phyloP scores from a whole-genome alignment of 2,329 filamentous ascomycete genomes.

The Beauveria sp. region DNA sequence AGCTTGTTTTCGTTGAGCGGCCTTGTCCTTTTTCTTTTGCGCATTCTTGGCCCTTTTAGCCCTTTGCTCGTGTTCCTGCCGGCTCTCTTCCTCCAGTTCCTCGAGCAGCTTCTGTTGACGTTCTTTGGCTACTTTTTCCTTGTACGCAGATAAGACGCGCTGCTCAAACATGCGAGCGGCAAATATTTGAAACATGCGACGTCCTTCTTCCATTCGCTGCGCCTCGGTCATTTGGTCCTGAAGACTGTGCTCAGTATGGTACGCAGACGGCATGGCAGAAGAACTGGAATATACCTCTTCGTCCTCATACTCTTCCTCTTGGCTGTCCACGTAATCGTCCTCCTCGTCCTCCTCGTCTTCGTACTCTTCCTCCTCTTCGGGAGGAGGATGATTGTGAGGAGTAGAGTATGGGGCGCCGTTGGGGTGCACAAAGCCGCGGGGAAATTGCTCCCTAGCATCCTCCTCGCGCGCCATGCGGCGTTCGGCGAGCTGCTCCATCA shows the following conservation, averaged over 20 bases:
- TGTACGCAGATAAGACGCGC: conserved; percentile 90
- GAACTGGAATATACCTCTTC: conserved; percentile 60
- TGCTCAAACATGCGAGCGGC: conserved; percentile 99
- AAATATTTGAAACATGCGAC: conserved; percentile 99
- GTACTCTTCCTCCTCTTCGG: conserved; percentile 69
- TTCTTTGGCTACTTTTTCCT: conserved; percentile 91
- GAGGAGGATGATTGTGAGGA: conserved; percentile 65
- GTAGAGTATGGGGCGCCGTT: conserved; percentile 49
- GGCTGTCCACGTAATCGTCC: conserved; percentile 49
- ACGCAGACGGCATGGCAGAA: conserved; percentile 30
- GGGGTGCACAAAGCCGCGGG: conserved; percentile 50
- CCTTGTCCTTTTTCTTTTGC: conserved; percentile 92
- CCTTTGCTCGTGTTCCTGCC: conserved; percentile 68
- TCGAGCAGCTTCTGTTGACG: conserved; percentile 85
- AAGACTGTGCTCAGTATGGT: conserved; percentile 38
- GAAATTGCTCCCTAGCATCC: conserved; percentile 60
- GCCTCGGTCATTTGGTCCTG: conserved; percentile 96
- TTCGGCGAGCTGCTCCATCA: conserved; percentile 99
- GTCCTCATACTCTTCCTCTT: conserved; percentile 59
- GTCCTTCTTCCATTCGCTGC: conserved; percentile 97
- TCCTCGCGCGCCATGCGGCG: conserved; percentile 95
- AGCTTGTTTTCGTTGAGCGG: conserved; percentile 77
- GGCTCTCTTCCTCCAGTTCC: conserved; percentile 80
- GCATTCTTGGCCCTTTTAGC: conserved; percentile 92
- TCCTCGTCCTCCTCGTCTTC: conserved; percentile 56